These are phyloP conservation scores for Stagonosporopsis cucurbitacearum DNA, from an alignment of 2,329 filamentous ascomycete species.

Conservation along the genomic window DNA sequence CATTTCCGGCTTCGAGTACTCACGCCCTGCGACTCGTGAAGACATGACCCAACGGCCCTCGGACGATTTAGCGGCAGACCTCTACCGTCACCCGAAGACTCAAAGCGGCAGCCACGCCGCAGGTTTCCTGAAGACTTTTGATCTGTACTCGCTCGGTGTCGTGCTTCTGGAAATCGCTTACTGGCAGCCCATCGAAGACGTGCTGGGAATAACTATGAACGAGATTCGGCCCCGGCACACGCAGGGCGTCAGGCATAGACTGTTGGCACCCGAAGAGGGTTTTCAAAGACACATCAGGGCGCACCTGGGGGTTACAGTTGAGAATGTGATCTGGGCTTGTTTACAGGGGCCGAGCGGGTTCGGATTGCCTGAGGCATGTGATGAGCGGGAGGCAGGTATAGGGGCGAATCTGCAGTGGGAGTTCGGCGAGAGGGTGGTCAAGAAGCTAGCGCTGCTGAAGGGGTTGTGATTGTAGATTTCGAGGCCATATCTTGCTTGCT, in stretches of 20 bases:
- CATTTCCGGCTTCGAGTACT: constrained; percentile 63
- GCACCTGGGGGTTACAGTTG: constrained; percentile 33
- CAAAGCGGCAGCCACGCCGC: constrained; percentile 46
- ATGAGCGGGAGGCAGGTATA: constrained; percentile 41
- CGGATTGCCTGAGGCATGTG: constrained; percentile 31
- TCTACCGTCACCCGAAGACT: constrained; percentile 59
- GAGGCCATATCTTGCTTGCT: no score
- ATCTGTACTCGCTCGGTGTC: constrained; percentile 61
- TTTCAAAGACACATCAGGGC: constrained; percentile 32
- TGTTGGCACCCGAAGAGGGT: constrained; percentile 29
- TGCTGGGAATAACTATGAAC: constrained; percentile 49
- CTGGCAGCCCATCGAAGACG: constrained; percentile 57
- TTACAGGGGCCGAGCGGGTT: constrained; percentile 39
- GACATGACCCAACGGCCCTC: constrained; percentile 60
- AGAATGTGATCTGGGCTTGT: constrained; percentile 39
- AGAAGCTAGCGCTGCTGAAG: constrained; percentile 36
- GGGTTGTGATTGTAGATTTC: background rate
- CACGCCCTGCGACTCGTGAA: constrained; percentile 57
- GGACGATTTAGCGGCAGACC: constrained; percentile 54
- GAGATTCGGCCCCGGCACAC: constrained; percentile 50
- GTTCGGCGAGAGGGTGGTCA: constrained; percentile 44
- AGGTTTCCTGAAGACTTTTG: constrained; percentile 58
- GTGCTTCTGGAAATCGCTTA: constrained; percentile 62
- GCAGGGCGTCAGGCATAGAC: constrained; percentile 43
- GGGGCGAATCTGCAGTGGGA: constrained; percentile 38